Evolutionary conservation across 2,329 filamentous ascomycete genomes (phyloP), one percentile per base, ranked within the genome.

Genomic region (Chaetomiaceae sp.): DNA sequence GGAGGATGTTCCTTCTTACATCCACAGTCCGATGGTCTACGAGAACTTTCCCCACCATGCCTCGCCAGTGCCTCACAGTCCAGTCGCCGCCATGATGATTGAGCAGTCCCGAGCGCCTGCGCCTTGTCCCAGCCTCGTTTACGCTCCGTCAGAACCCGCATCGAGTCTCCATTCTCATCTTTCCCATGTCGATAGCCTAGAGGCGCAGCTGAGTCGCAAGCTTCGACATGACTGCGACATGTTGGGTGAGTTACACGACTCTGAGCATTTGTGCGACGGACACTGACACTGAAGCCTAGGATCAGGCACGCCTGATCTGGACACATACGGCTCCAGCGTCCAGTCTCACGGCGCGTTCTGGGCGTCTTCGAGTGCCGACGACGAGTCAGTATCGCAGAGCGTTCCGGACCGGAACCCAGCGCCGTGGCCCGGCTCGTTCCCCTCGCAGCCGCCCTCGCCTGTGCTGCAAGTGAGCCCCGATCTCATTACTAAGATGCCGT

Each of bases 401-500:
- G 49, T 63, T 34, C 63, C 67, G 10, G 71, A 75, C 43, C 62
- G 67, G 43, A 60, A 69, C 55, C 67, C 70, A 60, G 71, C 67
- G 58, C 70, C 67, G 58, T 75, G 75, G 70, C 72, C 71, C 8
- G 62, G 64, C 12, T 61, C 69, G 24, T 67, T 71, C 53, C 72
- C 75, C 45, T 63, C 65, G 32, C 71, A 71, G 33, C 65, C 71
- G 49, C 72, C 75, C 47, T 64, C 66, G 19, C 71, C 71, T 18
- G 61, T 71, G n/a, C 61, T 66, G 54, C 76, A 74, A 61, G 68
- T 78, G 70, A 73, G 72, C 74, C 62, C 77, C 62, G 69, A 84
- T 65, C 69, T 87, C 58, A 81, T 87, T 50, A 80, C 84, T 48
- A 85, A 88, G 61, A 84, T 95, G 71, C 84, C 86, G 55, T 94